phyloP scores from a whole-genome alignment of 2,329 filamentous ascomycete genomes.

The Exserohilum turcica region DNA sequence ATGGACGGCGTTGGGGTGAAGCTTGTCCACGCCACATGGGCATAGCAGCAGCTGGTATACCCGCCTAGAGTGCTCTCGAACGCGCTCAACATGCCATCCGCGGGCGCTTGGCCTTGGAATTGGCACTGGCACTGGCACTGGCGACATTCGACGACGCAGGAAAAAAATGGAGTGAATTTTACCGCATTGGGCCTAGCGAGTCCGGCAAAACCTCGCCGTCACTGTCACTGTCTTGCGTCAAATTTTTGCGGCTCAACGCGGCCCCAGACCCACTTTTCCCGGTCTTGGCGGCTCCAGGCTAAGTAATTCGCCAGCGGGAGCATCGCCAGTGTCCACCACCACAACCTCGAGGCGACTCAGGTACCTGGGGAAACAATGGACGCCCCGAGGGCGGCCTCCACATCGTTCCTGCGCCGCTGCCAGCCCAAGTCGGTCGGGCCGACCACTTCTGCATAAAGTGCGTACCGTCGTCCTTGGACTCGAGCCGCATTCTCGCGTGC shows the following conservation, averaged over 20 bases:
- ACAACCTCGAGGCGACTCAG: not conserved
- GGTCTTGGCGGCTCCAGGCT: slow-evolving; percentile 8
- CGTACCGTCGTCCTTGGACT: slow-evolving; percentile 6
- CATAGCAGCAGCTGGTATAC: not conserved
- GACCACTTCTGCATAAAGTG: slow-evolving; percentile 13
- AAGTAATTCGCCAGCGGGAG: slow-evolving; percentile 2
- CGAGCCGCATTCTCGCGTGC: not conserved
- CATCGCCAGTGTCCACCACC: slow-evolving; percentile 3
- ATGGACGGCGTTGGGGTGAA: slow-evolving; percentile 1
- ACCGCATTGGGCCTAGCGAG: slow-evolving; percentile 1
- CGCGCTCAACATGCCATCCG: not conserved
- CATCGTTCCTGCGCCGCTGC: slow-evolving; percentile 7
- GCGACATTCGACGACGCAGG: slow-evolving; percentile 4
- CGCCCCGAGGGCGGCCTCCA: slow-evolving; percentile 9
- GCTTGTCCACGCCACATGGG: slow-evolving; percentile 2
- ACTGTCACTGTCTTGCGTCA: not conserved
- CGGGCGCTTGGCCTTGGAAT: slow-evolving; percentile 5
- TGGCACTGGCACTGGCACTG: no score
- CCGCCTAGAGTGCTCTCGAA: slow-evolving; percentile 11
- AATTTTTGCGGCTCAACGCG: slow-evolving; percentile 9
- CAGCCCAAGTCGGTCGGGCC: slow-evolving; percentile 13
- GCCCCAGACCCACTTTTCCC: slow-evolving; percentile 7
- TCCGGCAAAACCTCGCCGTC: slow-evolving; percentile 7
- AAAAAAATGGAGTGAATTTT: slow-evolving; percentile 3
- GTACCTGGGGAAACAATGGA: slow-evolving; percentile 13